Evolutionary conservation across 768 basidiomycete species (phyloP).

Genomic region (Astraeus odoratus): DNA sequence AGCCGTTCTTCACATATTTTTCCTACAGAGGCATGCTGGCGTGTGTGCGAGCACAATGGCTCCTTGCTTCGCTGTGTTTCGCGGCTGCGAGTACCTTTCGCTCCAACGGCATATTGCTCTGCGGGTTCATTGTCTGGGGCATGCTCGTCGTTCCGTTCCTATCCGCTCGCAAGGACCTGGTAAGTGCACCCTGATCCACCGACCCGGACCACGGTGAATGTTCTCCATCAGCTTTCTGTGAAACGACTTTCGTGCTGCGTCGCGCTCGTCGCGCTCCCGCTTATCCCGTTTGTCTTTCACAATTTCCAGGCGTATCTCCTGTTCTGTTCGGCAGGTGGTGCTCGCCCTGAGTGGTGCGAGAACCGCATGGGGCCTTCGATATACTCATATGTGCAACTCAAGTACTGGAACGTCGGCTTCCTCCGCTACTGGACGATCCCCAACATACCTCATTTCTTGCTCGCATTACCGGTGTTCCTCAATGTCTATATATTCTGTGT

Average conservation of each 20-base stretch:
- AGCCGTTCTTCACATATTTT: conserved; percentile 80
- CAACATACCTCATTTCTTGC: conserved; percentile 85
- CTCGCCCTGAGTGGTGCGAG: conserved; percentile 57
- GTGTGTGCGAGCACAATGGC: conserved; percentile 37
- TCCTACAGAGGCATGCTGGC: conserved; percentile 51
- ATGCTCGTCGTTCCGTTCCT: conserved; percentile 51
- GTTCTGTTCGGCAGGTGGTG: conserved; percentile 49
- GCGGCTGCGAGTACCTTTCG: conserved; percentile 58
- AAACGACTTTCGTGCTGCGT: conserved; percentile 29
- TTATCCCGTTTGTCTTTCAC: conserved; percentile 65
- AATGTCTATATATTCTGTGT: conserved; percentile 33
- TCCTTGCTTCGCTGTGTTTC: conserved; percentile 54
- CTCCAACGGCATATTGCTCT: conserved; percentile 70
- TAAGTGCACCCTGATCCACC: conserved; percentile 11
- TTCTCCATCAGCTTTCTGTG: conserved; percentile 27
- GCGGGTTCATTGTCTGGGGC: conserved; percentile 78
- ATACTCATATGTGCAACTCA: conserved; percentile 74
- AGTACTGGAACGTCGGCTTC: conserved; percentile 86
- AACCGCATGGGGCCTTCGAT: conserved; percentile 49
- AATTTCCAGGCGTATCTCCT: conserved; percentile 57
- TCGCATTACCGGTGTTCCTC: conserved; percentile 65
- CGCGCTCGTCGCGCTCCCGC: conserved; percentile 38
- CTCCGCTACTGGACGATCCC: conserved; percentile 77
- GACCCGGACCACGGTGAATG: not conserved
- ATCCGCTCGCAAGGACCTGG: conserved; percentile 22